Percentiles rank a stretch among this genome's conserved stretches.
phyloP scores from a whole-genome alignment of 179 eudicot species.

The Amaranthus tricolor region DNA sequence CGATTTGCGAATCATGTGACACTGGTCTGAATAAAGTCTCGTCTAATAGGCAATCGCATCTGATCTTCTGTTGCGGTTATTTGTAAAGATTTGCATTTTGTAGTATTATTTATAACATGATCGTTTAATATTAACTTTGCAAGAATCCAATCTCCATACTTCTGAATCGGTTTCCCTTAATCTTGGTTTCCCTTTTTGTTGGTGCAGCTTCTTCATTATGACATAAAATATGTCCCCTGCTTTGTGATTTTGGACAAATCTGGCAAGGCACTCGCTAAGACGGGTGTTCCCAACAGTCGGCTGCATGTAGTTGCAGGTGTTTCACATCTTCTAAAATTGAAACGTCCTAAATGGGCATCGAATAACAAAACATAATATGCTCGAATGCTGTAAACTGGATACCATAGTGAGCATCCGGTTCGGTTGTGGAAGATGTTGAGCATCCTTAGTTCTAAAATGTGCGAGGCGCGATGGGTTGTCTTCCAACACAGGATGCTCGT shows the following conservation, averaged over 20 bases:
- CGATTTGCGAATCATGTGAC: too few species aligned
- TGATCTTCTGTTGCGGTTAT: background rate
- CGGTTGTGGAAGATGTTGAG: too few species aligned
- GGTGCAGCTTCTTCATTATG: conserved; percentile 91
- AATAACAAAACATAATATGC: background rate
- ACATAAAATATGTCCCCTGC: conserved; percentile 93
- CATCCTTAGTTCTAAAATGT: too few species aligned
- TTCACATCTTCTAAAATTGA: conserved; percentile 89
- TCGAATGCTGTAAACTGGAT: background rate
- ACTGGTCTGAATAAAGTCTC: background rate
- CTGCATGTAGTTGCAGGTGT: conserved; percentile 89
- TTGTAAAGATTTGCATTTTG: background rate
- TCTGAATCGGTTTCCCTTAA: background rate
- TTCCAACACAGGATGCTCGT: too few species aligned
- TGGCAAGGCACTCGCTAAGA: conserved; percentile 84
- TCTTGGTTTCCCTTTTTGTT: conserved; percentile 11
- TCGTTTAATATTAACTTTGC: background rate
- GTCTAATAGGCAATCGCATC: background rate
- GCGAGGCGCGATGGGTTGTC: too few species aligned
- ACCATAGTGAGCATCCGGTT: background rate
- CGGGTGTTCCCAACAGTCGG: conserved; percentile 88
- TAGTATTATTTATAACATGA: background rate
- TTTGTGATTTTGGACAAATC: conserved; percentile 82
- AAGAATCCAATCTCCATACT: background rate
- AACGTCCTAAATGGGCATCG: conserved; percentile 37